phyloP scores from a whole-genome alignment of 208 protist genomes.

The Trypanosoma cruzi region DNA sequence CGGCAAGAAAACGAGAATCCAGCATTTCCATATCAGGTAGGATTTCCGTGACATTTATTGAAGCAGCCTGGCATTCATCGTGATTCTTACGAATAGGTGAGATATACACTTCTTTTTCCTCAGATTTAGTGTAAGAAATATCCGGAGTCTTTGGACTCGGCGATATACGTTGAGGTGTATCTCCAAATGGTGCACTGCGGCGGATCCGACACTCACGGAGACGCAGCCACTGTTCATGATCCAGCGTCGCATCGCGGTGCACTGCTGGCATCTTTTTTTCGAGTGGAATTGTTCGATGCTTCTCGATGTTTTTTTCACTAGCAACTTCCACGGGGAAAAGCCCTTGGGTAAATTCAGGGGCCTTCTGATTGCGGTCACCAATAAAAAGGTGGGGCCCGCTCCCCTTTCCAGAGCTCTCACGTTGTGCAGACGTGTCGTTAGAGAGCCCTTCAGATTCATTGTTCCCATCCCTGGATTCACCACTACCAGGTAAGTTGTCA shows the following conservation, averaged over 20 bases:
- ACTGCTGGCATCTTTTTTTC: neutral
- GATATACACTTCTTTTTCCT: neutral
- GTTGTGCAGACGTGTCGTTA: neutral
- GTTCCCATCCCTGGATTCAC: neutral
- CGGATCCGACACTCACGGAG: neutral
- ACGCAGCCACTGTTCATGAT: constrained; percentile 28
- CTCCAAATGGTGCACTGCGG: constrained; percentile 9
- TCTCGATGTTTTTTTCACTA: neutral
- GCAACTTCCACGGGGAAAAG: neutral
- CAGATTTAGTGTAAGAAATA: neutral
- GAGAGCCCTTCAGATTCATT: neutral
- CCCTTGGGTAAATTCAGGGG: neutral
- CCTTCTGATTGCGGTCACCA: neutral
- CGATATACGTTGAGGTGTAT: neutral
- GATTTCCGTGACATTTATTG: constrained; percentile 20
- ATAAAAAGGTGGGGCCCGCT: neutral
- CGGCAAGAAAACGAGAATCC: neutral
- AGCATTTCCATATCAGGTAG: constrained; percentile 5
- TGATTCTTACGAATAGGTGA: constrained; percentile 29
- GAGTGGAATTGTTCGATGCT: neutral
- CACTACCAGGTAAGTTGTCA: neutral
- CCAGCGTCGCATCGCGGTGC: constrained; percentile 23
- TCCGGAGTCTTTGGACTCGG: neutral
- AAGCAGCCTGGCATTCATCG: constrained; percentile 15
- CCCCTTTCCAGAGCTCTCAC: neutral